A percentile compares a stretch with the other conserved stretches of the same genome.
phyloP scores from a whole-genome alignment of 2,329 filamentous ascomycete genomes.

The Pseudocercospora musae region DNA sequence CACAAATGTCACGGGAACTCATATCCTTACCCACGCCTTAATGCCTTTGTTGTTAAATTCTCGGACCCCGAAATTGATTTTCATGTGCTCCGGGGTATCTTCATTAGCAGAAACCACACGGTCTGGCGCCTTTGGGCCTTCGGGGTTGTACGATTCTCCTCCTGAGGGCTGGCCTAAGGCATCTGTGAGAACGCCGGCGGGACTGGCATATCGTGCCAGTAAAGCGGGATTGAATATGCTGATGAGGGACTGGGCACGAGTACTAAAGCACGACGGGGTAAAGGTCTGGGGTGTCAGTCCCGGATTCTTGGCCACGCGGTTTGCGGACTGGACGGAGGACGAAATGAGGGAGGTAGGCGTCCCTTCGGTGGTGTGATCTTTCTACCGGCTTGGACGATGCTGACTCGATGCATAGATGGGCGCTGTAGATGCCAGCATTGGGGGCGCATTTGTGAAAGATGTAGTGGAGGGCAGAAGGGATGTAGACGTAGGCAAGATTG shows the following conservation, averaged over 20 bases:
- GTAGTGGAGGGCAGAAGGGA: conserved; percentile 43
- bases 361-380: neutral
- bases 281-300: conserved; percentile 50
- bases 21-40: conserved; percentile 37
- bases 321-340: conserved; percentile 36
- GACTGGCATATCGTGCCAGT: conserved; percentile 39
- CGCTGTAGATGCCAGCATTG: conserved; percentile 37
- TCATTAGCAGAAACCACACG: conserved; percentile 27
- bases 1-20: conserved; percentile 40
- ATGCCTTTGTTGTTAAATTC: conserved; percentile 40
- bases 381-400: neutral
- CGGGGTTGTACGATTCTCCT: conserved; percentile 16
- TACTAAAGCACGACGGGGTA: conserved; percentile 42
- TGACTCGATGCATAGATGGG: conserved; percentile 29
- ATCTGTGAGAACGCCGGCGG: conserved; percentile 23
- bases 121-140: too few relatives aligned
- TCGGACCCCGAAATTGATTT: conserved; percentile 36
- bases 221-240: conserved; percentile 51
- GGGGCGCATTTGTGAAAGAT: conserved; percentile 36
- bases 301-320: conserved; percentile 46
- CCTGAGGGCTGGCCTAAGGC: conserved; percentile 50
- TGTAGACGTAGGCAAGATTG: conserved; percentile 38
- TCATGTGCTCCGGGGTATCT: conserved; percentile 43
- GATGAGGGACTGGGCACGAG: conserved; percentile 47
- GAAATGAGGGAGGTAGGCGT: conserved; percentile 20